Base-by-base conservation (phyloP, 2,329 filamentous ascomycete species). In the Aspergillus ochraceoroseus region DNA sequence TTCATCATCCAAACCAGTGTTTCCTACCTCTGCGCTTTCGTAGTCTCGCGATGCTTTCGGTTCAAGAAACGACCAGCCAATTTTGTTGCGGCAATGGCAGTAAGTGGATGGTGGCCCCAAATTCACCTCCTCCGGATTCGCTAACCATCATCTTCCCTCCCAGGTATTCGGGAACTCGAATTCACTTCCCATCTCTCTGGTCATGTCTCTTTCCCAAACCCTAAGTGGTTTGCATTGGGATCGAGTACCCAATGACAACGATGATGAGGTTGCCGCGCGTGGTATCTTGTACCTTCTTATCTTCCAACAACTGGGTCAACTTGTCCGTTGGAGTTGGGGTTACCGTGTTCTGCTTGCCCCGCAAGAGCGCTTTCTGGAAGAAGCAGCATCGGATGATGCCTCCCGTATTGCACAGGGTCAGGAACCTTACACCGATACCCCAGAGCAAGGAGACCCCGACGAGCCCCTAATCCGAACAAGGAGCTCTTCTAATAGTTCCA, bases 271-370 rank as follows among this genome's bases (percentile, higher is more conserved):
- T 13, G 89, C 80, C 15, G 90, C 92, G 2, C 81, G 92, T 47
- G 92, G 92, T 44, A 96, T 98, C 46, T 71, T 98, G 1, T 98
- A 98, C 59, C 76, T 98, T 7, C 75, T 98, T 47, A 94, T 98
- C 52, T 98, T 98, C 69, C 92, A 98, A 68, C 92, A 98, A 63
- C 78, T 98, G 2, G 92, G 92, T 14, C 92, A 98, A 66, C 72
- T 96, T 17, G 82, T 98, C 13, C 80, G 92, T 44, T 98, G 92
- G 92, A 95, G 87, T 48, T 98, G 92, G 92, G 92, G 92, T 7
- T 96, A 95, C 64, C 88, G 95, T 56, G 82, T 96, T 25, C 73
- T 98, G 12, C 73, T 98, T n/a, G 89, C 89, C 12, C 87, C 90
- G 12, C 84, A 87, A 51, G 80, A 83, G 12, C 65, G 71, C 14